phyloP scores from a whole-genome alignment of 108 stramenopile species.

The Conticribra weissflogii region DNA sequence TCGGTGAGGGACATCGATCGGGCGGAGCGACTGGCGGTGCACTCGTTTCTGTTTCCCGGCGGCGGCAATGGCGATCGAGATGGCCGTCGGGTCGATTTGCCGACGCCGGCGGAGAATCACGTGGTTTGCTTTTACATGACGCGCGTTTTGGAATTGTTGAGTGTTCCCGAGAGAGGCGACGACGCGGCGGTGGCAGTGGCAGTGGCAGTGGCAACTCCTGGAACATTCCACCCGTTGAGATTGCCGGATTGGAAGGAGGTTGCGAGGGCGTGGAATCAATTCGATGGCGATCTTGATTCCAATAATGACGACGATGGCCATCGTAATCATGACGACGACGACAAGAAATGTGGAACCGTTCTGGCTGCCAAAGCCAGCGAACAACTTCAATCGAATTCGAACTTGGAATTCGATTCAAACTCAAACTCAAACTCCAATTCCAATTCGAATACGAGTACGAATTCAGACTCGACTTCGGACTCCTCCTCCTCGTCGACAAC shows the following conservation, averaged over 20 bases:
- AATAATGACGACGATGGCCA: background rate
- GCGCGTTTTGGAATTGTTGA: conserved; percentile 40
- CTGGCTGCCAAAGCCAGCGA: too few species aligned
- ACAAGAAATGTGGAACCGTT: too few species aligned
- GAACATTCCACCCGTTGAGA: conserved; percentile 28
- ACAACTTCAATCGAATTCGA: too few species aligned
- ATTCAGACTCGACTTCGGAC: too few species aligned
- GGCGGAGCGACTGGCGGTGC: conserved; percentile 39
- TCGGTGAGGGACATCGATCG: conserved; percentile 29
- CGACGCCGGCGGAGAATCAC: conserved; percentile 25
- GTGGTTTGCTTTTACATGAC: conserved; percentile 48
- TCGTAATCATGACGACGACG: background rate
- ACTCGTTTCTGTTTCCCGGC: conserved; percentile 17
- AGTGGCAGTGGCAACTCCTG: conserved; percentile 14
- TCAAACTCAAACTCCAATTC: too few species aligned
- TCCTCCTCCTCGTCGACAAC: too few species aligned
- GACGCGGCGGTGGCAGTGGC: background rate
- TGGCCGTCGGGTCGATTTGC: conserved; percentile 3
- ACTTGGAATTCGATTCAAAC: too few species aligned
- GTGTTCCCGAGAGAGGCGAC: conserved; percentile 1
- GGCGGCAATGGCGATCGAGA: too few species aligned
- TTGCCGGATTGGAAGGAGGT: conserved; percentile 31
- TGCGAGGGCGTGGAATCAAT: conserved; percentile 6
- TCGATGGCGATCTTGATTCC: background rate
- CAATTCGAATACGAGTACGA: too few species aligned